These are phyloP conservation scores for Colletotrichum noveboracense DNA, from an alignment of 2,329 filamentous ascomycete genomes.

Conservation along the genomic window DNA sequence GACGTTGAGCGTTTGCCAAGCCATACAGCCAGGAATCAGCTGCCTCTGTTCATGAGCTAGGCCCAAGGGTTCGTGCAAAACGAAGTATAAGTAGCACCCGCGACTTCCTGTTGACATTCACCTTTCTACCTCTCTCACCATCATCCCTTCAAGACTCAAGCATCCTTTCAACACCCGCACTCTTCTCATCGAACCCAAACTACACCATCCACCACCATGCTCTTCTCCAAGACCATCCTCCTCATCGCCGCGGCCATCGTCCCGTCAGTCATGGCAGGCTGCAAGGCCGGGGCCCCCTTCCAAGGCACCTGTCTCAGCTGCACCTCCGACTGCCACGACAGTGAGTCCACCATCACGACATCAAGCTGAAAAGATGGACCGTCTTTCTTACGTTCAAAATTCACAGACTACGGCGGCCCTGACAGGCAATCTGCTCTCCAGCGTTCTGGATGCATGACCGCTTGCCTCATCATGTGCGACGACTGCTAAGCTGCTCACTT, in stretches of 20 bases:
- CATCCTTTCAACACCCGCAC: neutral
- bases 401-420: neutral
- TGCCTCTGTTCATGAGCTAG: accelerated
- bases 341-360: neutral
- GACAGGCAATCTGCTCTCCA: accelerated
- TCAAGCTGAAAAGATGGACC: accelerated
- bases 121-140: accelerated
- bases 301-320: neutral
- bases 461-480: neutral
- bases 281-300: neutral
- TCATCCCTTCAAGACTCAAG: neutral
- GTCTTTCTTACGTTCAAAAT: accelerated
- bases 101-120: too few relatives aligned
- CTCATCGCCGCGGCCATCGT: neutral
- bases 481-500: neutral
- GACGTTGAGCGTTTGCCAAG: too few relatives aligned
- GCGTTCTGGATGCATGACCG: neutral
- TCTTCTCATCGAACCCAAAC: neutral
- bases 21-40: accelerated
- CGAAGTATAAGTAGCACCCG: neutral
- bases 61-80: accelerated
- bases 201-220: neutral
- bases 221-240: neutral
- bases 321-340: neutral
- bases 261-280: neutral